Conservation (phyloP, 345 rosid genomes). For the Draba incana region DNA sequence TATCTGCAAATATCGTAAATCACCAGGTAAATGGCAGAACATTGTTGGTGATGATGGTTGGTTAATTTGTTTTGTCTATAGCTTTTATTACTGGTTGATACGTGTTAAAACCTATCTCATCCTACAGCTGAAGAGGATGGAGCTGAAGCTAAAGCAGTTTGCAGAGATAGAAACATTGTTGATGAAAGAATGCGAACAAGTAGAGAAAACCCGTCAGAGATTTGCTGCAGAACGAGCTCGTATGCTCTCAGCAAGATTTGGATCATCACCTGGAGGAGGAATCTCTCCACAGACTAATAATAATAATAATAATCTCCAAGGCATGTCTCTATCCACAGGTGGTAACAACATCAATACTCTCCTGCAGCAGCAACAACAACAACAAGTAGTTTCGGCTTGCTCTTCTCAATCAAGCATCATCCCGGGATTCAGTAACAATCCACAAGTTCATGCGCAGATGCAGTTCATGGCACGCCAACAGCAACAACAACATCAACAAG, state of each 20-base stretch:
- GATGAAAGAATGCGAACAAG: conserved; percentile 98
- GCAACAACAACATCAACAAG: conserved; percentile 45
- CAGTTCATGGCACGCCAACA: conserved; percentile 76
- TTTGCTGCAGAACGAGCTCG: conserved; percentile 75
- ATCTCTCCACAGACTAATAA: conserved; percentile 51
- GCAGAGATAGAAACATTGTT: conserved; percentile 93
- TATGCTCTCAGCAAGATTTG: conserved; percentile 59
- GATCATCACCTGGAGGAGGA: conserved; percentile 51
- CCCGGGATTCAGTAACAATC: conserved; percentile 62
- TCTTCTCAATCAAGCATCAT: conserved; percentile 67
- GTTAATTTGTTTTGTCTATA: conserved; percentile 12
- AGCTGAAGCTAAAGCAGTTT: conserved; percentile 96
- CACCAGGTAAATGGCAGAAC: conserved; percentile 67
- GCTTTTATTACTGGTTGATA: neutral
- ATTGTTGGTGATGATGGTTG: neutral
- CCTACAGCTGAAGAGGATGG: conserved; percentile 86
- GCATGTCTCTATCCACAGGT: conserved; percentile 56
- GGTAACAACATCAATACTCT: conserved; percentile 53
- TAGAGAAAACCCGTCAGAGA: conserved; percentile 90
- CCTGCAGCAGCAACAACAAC: conserved; percentile 45
- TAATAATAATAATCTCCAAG: conserved; percentile 53
- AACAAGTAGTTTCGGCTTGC: conserved; percentile 51
- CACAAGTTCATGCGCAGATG: conserved; percentile 70
- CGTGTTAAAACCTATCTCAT: neutral
- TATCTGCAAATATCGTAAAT: conserved; percentile 91